Percentiles rank a stretch among this genome's conserved stretches.
phyloP scores from a whole-genome alignment of 2,329 filamentous ascomycete species.

The Epichloe sp. region DNA sequence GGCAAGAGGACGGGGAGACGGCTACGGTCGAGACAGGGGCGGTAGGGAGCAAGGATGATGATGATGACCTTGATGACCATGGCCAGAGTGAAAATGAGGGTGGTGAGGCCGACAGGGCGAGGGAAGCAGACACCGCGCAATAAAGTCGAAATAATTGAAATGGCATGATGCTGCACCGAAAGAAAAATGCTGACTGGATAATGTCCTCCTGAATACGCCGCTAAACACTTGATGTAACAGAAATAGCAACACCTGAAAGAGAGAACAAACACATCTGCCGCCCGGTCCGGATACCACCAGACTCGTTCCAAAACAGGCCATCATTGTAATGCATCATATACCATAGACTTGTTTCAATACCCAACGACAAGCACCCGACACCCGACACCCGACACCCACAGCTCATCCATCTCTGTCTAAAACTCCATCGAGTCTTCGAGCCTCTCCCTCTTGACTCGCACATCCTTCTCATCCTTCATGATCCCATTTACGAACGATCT shows the following conservation, averaged over 20 bases:
- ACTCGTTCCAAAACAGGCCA: not conserved
- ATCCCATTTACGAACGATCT: constrained; percentile 64
- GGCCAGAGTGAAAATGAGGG: constrained; percentile 2
- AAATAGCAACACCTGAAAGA: too few relatives aligned
- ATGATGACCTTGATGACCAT: constrained; percentile 4
- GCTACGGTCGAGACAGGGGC: constrained; percentile 12
- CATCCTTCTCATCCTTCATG: constrained; percentile 59
- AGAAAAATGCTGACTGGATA: too few relatives aligned
- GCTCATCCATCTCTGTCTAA: constrained; percentile 13
- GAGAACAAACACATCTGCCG: too few relatives aligned
- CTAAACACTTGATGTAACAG: too few relatives aligned
- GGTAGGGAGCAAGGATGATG: constrained; percentile 16
- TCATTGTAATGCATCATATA: not conserved
- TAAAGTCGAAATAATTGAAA: not conserved
- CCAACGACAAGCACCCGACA: not conserved
- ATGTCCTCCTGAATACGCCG: too few relatives aligned
- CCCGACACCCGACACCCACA: not conserved
- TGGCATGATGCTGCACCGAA: not conserved
- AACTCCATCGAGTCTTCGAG: constrained; percentile 42
- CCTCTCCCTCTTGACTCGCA: constrained; percentile 41
- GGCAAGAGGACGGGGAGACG: constrained; percentile 12
- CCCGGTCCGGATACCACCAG: too few relatives aligned
- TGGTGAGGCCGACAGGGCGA: constrained; percentile 1
- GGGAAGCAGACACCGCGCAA: not conserved
- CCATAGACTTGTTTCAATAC: not conserved